These are phyloP conservation scores for Dactylellina leptospora DNA, from an alignment of 2,329 filamentous ascomycete species.

Conservation along the genomic window DNA sequence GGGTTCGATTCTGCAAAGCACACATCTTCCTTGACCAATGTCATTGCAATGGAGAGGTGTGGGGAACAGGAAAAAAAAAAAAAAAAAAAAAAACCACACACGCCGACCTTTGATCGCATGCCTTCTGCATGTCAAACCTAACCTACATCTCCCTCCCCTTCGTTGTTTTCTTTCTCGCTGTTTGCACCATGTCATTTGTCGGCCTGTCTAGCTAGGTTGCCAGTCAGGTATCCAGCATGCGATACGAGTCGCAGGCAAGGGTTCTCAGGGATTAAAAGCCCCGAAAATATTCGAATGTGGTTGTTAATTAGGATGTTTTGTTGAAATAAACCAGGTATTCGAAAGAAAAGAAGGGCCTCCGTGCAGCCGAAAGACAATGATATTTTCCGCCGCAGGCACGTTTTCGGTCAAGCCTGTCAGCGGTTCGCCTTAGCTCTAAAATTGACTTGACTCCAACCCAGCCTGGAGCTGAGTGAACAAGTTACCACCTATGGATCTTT, in stretches of 20 bases:
- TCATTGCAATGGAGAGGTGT: constrained; percentile 38
- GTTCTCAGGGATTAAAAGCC: constrained; percentile 28
- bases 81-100: constrained; percentile 28
- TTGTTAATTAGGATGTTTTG: constrained; percentile 51
- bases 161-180: no score
- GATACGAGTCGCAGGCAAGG: constrained; percentile 24
- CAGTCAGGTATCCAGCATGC: constrained; percentile 1
- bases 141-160: no score
- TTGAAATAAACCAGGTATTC: constrained; percentile 51
- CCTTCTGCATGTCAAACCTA: constrained; percentile 32
- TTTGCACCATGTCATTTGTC: constrained; percentile 8
- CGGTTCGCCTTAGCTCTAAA: constrained; percentile 11
- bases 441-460: not conserved
- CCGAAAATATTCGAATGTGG: constrained; percentile 43
- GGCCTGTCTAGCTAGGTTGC: constrained; percentile 13
- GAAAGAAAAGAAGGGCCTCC: constrained; percentile 31
- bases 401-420: constrained; percentile 49
- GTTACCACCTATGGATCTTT: not conserved
- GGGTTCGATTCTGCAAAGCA: constrained; percentile 39
- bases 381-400: constrained; percentile 53
- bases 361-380: constrained; percentile 52
- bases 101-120: constrained; percentile 31
- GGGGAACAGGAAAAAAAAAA: constrained; percentile 40
- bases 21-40: not conserved
- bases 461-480: not conserved